Conservation (phyloP, 768 basidiomycete genomes). For the Psilocybe cubensis region DNA sequence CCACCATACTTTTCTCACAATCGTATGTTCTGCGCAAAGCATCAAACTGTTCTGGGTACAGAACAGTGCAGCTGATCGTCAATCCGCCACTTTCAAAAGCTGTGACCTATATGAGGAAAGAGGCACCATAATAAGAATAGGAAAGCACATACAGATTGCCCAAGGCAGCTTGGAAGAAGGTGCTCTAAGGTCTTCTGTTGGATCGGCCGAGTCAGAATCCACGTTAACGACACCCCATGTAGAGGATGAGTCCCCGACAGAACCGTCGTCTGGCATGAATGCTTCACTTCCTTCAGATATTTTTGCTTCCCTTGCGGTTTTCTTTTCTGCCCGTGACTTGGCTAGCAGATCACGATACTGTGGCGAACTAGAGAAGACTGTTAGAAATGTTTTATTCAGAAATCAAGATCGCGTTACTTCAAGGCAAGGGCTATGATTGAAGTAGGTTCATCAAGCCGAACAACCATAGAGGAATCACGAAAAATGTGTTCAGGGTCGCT, state of each 20-base stretch:
- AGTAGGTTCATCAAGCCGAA: conserved; percentile 95
- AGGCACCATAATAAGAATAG: not conserved
- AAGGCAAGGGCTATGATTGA: conserved; percentile 96
- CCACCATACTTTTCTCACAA: conserved; percentile 92
- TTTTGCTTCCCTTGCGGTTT: conserved; percentile 60
- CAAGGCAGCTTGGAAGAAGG: conserved; percentile 82
- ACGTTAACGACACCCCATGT: conserved; percentile 94
- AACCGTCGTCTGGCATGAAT: conserved; percentile 92
- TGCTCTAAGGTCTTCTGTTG: conserved; percentile 74
- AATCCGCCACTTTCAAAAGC: conserved; percentile 91
- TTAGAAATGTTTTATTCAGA: not conserved
- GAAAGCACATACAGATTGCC: conserved; percentile 67
- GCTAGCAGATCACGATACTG: conserved; percentile 82
- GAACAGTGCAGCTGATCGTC: conserved; percentile 90
- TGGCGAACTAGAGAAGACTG: conserved; percentile 58
- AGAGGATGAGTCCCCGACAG: conserved; percentile 80
- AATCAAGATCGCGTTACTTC: conserved; percentile 53
- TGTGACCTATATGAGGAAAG: conserved; percentile 29
- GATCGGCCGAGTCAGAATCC: conserved; percentile 70
- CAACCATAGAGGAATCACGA: conserved; percentile 91
- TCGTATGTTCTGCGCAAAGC: conserved; percentile 90
- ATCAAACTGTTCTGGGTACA: conserved; percentile 98
- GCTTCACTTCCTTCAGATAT: conserved; percentile 72
- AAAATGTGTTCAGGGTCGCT: conserved; percentile 92
- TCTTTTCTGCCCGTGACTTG: conserved; percentile 78